Conservation (phyloP, 169 alveolate species). For the Eimeria necatrix region DNA sequence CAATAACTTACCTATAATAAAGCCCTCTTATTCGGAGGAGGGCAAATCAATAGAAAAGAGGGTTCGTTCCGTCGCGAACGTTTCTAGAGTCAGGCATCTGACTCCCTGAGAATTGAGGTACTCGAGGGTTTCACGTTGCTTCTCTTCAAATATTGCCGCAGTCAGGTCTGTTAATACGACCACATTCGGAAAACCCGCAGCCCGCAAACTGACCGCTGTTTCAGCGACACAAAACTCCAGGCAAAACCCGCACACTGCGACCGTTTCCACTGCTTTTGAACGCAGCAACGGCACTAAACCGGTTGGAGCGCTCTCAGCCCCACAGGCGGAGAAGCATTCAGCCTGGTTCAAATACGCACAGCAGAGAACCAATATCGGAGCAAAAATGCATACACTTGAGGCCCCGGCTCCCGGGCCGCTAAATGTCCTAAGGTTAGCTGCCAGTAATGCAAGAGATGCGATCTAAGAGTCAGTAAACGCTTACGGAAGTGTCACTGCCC, state of each 20-base stretch:
- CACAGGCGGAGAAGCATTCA: constrained; percentile 74
- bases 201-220: constrained; percentile 51
- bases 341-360: constrained; percentile 25
- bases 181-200: constrained; percentile 43
- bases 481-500: constrained; percentile 41
- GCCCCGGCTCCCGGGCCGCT: too few relatives aligned
- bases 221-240: constrained; percentile 72
- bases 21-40: background rate
- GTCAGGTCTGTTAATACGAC: constrained; percentile 50
- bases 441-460: too few relatives aligned
- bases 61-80: background rate
- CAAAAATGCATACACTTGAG: too few relatives aligned
- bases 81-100: background rate
- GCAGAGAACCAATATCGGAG: too few relatives aligned
- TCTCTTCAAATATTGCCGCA: background rate
- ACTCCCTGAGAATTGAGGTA: background rate
- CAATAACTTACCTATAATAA: background rate
- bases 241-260: constrained; percentile 66
- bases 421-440: too few relatives aligned
- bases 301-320: constrained; percentile 23
- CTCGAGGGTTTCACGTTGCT: background rate
- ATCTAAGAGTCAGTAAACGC: background rate
- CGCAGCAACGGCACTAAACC: constrained; percentile 28
- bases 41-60: background rate
- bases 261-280: constrained; percentile 12